phyloP scores from a whole-genome alignment of 2,329 filamentous ascomycete genomes.

The Malbranchea zuffiana region DNA sequence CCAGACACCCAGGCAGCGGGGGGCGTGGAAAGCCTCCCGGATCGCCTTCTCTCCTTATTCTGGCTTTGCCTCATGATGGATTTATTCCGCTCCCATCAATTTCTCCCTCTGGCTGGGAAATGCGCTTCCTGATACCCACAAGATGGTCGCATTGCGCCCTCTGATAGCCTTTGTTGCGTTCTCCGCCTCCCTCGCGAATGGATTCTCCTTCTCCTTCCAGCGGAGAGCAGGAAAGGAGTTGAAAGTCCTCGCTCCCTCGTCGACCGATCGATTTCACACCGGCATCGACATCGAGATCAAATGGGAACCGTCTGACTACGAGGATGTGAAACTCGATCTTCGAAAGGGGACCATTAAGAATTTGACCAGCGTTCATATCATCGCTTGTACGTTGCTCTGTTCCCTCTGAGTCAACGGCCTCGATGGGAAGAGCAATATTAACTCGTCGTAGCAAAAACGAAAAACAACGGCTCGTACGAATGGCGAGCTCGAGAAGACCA shows the following conservation, averaged over 20 bases:
- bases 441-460: constrained; percentile 5
- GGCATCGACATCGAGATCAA: constrained; percentile 12
- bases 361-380: constrained; percentile 11
- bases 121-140: too few relatives aligned
- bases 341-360: constrained; percentile 10
- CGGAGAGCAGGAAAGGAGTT: constrained; percentile 7
- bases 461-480: constrained; percentile 13
- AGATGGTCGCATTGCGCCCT: not conserved
- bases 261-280: constrained; percentile 10
- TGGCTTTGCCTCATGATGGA: too few relatives aligned
- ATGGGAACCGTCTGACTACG: constrained; percentile 8
- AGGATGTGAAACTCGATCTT: constrained; percentile 9
- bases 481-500: constrained; percentile 14
- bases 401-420: not conserved
- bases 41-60: too few relatives aligned
- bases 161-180: not conserved
- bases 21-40: too few relatives aligned
- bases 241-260: constrained; percentile 7
- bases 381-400: constrained; percentile 10
- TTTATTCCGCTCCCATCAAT: too few relatives aligned
- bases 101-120: too few relatives aligned
- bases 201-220: constrained; percentile 6
- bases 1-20: too few relatives aligned
- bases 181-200: constrained; percentile 1
- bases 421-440: constrained; percentile 1